These are phyloP conservation scores for Suillus brevipes DNA, from an alignment of 768 basidiomycete species.

Conservation along the genomic window DNA sequence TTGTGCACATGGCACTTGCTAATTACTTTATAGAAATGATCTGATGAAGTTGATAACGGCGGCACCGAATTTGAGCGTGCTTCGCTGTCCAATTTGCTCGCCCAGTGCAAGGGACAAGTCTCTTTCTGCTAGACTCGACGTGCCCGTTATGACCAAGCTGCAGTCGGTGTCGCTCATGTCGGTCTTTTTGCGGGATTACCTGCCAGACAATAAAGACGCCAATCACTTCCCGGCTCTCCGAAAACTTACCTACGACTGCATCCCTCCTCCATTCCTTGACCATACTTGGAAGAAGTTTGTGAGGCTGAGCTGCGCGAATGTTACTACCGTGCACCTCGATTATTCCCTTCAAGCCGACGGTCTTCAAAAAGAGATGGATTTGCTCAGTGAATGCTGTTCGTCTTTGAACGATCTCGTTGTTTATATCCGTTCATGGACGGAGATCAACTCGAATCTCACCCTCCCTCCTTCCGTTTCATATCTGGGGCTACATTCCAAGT, in stretches of 20 bases:
- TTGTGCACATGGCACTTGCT: background rate
- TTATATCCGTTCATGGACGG: conserved; percentile 26
- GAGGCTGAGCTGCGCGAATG: conserved; percentile 24
- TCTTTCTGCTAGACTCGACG: conserved; percentile 18
- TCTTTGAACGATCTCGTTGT: conserved; percentile 27
- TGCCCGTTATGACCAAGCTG: conserved; percentile 29
- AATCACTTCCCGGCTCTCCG: conserved; percentile 32
- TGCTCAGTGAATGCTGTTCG: conserved; percentile 26
- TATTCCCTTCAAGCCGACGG: conserved; percentile 25
- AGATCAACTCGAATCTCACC: conserved; percentile 19
- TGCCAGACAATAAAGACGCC: conserved; percentile 26
- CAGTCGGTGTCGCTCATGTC: conserved; percentile 29
- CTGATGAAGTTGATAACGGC: conserved; percentile 27
- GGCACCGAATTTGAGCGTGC: conserved; percentile 28
- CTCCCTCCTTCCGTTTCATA: conserved; percentile 26
- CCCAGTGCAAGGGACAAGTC: conserved; percentile 24
- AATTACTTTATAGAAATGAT: conserved; percentile 22
- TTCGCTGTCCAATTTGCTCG: conserved; percentile 30
- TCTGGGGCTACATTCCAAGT: conserved; percentile 25
- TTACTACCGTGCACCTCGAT: conserved; percentile 29
- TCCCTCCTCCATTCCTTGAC: conserved; percentile 30
- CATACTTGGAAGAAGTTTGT: conserved; percentile 30
- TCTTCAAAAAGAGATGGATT: conserved; percentile 26
- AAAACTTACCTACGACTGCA: conserved; percentile 33
- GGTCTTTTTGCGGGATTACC: conserved; percentile 31